A percentile compares a stretch with the other conserved stretches of the same genome.
Evolutionary conservation across 176 grass and related monocot species (phyloP).

Genomic region (Bonia amplexicaulis): DNA sequence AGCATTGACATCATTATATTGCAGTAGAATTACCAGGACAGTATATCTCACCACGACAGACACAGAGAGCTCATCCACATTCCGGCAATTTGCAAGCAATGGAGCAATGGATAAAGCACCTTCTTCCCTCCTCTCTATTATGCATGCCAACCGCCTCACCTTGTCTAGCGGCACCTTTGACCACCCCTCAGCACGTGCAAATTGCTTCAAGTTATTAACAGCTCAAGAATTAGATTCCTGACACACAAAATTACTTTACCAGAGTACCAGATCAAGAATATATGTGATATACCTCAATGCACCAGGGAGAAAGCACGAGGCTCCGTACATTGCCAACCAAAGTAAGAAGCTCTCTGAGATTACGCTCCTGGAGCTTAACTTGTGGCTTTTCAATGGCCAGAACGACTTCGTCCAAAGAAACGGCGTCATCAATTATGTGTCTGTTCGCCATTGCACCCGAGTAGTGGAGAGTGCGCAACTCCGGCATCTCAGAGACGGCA

Average conservation of each 20-base stretch:
- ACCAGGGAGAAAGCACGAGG: conserved; percentile 55
- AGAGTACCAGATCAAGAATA: conserved; percentile 20
- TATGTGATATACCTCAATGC: conserved; percentile 45
- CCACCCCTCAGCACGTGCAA: conserved; percentile 24
- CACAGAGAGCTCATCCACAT: conserved; percentile 42
- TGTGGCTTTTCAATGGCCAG: conserved; percentile 35
- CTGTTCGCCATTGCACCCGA: conserved; percentile 35
- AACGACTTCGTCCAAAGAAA: conserved; percentile 34
- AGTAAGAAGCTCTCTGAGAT: conserved; percentile 37
- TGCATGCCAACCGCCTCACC: conserved; percentile 33
- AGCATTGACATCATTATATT: neutral
- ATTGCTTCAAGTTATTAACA: conserved; percentile 37
- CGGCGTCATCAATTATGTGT: conserved; percentile 11
- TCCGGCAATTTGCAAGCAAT: conserved; percentile 38
- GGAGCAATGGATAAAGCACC: conserved; percentile 39
- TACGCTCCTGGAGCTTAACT: conserved; percentile 17
- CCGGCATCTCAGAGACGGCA: conserved; percentile 13
- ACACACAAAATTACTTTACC: neutral
- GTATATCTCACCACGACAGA: conserved; percentile 44
- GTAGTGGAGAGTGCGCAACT: conserved; percentile 30
- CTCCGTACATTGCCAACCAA: conserved; percentile 36
- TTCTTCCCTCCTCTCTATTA: conserved; percentile 49
- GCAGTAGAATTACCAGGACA: neutral
- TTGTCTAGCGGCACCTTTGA: conserved; percentile 23
- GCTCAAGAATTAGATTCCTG: neutral